Evolutionary conservation across 2,329 filamentous ascomycete genomes (phyloP).

Genomic region (Penicillium paneum): DNA sequence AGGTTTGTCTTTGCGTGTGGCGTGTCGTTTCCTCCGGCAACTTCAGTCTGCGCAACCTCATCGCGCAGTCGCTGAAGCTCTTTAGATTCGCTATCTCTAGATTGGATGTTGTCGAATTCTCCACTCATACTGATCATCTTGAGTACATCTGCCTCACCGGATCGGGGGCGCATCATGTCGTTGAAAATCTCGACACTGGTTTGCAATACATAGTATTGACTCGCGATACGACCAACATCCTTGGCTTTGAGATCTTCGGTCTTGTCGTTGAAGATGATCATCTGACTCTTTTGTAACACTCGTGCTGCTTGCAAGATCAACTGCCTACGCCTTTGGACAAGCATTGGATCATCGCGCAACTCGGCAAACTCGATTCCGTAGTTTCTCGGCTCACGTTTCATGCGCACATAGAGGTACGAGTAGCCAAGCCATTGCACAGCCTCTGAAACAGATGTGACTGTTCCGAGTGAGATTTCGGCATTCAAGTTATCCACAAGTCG

Average conservation of each 20-base stretch:
- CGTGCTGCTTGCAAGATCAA: slow-evolving; percentile 85
- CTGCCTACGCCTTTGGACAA: slow-evolving; percentile 80
- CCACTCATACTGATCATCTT: slow-evolving; percentile 97
- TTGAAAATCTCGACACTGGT: slow-evolving; percentile 96
- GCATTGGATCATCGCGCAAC: slow-evolving; percentile 77
- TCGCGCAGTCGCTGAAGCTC: slow-evolving; percentile 74
- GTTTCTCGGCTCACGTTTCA: slow-evolving; percentile 84
- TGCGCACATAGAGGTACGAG: slow-evolving; percentile 94
- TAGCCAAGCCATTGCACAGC: slow-evolving; percentile 97
- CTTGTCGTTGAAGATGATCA: slow-evolving; percentile 96
- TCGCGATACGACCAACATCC: slow-evolving; percentile 93
- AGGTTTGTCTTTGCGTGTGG: slow-evolving; percentile 95
- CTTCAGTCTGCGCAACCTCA: slow-evolving; percentile 70
- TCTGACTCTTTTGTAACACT: slow-evolving; percentile 86
- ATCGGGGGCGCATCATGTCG: slow-evolving; percentile 79
- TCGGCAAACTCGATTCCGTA: slow-evolving; percentile 97
- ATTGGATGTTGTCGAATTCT: slow-evolving; percentile 96
- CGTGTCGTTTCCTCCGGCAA: slow-evolving; percentile 64
- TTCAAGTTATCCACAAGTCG: slow-evolving; percentile 96
- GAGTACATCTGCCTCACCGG: slow-evolving; percentile 86
- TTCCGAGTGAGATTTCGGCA: slow-evolving; percentile 88
- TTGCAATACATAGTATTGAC: slow-evolving; percentile 93
- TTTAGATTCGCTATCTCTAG: slow-evolving; percentile 81
- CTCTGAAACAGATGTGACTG: slow-evolving; percentile 89
- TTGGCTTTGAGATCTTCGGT: slow-evolving; percentile 93